Conservation (phyloP, 352 stramenopile species). For the Phytophthora tentaculata region DNA sequence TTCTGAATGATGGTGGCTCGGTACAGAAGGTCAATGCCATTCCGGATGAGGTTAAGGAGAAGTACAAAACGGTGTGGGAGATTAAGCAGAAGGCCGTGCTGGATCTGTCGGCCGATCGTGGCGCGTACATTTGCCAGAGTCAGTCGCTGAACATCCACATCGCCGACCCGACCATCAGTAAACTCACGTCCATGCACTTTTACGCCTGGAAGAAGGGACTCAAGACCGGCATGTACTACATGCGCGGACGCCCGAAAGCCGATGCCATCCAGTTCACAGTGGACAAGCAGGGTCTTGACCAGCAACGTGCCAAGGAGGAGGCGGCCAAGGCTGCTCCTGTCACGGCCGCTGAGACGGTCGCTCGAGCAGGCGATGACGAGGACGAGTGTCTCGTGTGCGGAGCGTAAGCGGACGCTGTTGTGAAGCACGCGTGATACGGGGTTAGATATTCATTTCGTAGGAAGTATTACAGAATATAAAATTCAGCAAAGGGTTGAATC, state of each 20-base stretch:
- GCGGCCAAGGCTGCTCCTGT: neutral
- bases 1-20: constrained; percentile 97
- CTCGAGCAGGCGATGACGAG: constrained; percentile 62
- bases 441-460: constrained; percentile 30
- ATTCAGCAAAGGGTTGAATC: too few species aligned
- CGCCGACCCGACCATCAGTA: constrained; percentile 96
- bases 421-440: neutral
- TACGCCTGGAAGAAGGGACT: constrained; percentile 99
- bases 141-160: constrained; percentile 99
- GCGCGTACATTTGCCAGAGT: constrained; percentile 98
- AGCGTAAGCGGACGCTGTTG: constrained; percentile 44
- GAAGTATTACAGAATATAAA: constrained; percentile 25
- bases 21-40: constrained; percentile 93
- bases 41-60: constrained; percentile 87
- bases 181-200: constrained; percentile 99
- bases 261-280: constrained; percentile 99
- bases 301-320: constrained; percentile 44
- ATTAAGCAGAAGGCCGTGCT: constrained; percentile 98
- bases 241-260: constrained; percentile 98
- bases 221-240: constrained; percentile 99
- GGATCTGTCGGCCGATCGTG: constrained; percentile 98
- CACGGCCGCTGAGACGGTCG: constrained; percentile 54
- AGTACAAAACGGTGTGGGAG: constrained; percentile 99
- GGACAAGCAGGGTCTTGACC: constrained; percentile 93
- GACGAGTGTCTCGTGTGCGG: constrained; percentile 83